These are phyloP conservation scores for Nemania sp. DNA, from an alignment of 2,329 filamentous ascomycete genomes.

Conservation along the genomic window DNA sequence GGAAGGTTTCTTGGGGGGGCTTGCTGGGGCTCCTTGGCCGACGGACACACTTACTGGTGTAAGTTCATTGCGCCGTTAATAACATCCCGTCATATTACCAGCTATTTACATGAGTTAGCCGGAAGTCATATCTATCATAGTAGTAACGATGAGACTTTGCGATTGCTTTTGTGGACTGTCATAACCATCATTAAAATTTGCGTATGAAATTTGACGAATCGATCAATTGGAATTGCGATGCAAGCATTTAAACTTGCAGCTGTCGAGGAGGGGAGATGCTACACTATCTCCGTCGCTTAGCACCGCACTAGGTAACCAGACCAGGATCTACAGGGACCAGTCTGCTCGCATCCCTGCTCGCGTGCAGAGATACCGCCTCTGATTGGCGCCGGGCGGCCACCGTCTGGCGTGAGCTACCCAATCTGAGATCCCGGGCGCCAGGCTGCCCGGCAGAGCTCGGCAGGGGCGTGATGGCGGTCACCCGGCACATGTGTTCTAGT, in stretches of 20 bases:
- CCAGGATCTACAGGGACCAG: not conserved
- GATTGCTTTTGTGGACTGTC: too few species aligned
- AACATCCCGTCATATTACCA: too few species aligned
- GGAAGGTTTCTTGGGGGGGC: too few species aligned
- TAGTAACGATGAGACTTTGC: too few species aligned
- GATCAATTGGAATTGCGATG: not conserved
- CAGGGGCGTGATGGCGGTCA: conserved; percentile 22
- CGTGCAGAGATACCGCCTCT: conserved; percentile 14
- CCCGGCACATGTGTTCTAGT: conserved; percentile 15
- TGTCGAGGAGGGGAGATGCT: not conserved
- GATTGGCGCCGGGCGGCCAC: conserved; percentile 12
- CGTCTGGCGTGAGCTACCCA: not conserved
- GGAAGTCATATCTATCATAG: too few species aligned
- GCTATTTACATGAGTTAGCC: too few species aligned
- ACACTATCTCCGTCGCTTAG: not conserved
- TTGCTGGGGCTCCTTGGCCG: too few species aligned
- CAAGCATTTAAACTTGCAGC: not conserved
- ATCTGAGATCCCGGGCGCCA: conserved; percentile 8
- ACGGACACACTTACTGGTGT: too few species aligned
- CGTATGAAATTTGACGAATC: not conserved
- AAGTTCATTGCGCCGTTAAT: not conserved
- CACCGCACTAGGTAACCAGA: not conserved
- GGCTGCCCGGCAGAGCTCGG: conserved; percentile 12
- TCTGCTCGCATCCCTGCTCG: conserved; percentile 10
- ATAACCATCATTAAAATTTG: too few species aligned